Percentiles rank a stretch among this genome's conserved stretches.
Evolutionary conservation across 1,284 basidiomycete species (phyloP).

Genomic region (Trametes sp.): DNA sequence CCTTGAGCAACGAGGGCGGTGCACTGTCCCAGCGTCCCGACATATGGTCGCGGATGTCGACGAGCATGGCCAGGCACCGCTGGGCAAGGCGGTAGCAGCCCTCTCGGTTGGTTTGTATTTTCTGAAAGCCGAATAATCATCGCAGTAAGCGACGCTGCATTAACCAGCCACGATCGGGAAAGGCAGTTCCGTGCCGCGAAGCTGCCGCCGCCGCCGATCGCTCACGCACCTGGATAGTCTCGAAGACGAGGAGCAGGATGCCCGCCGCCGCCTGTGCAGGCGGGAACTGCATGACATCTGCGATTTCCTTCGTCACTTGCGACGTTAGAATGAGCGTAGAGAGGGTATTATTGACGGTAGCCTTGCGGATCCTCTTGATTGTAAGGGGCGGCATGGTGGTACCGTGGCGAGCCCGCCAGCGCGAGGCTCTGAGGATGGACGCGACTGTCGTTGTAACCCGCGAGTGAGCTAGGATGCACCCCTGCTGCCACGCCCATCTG

Average conservation of each 20-base stretch:
- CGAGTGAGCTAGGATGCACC: too few species aligned
- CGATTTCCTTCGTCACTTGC: slow-evolving; percentile 33
- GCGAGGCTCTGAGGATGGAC: too few species aligned
- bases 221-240: slow-evolving; percentile 53
- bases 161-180: neutral
- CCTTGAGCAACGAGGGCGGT: slow-evolving; percentile 51
- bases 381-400: too few species aligned
- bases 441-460: neutral
- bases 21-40: slow-evolving; percentile 53
- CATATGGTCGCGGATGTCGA: slow-evolving; percentile 57
- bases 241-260: slow-evolving; percentile 52
- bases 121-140: slow-evolving; percentile 24
- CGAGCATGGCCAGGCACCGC: slow-evolving; percentile 52
- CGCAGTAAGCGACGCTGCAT: too few species aligned
- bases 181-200: neutral
- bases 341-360: slow-evolving; percentile 26
- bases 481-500: slow-evolving; percentile 1
- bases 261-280: slow-evolving; percentile 52
- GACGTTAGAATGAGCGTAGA: slow-evolving; percentile 31
- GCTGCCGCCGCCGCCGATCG: neutral
- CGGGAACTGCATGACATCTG: slow-evolving; percentile 48
- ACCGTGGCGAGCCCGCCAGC: too few species aligned
- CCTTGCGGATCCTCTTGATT: slow-evolving; percentile 12
- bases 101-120: slow-evolving; percentile 46
- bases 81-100: slow-evolving; percentile 53